Conservation (phyloP, 176 grass and related monocot genomes). For the Panicum miliaceum region DNA sequence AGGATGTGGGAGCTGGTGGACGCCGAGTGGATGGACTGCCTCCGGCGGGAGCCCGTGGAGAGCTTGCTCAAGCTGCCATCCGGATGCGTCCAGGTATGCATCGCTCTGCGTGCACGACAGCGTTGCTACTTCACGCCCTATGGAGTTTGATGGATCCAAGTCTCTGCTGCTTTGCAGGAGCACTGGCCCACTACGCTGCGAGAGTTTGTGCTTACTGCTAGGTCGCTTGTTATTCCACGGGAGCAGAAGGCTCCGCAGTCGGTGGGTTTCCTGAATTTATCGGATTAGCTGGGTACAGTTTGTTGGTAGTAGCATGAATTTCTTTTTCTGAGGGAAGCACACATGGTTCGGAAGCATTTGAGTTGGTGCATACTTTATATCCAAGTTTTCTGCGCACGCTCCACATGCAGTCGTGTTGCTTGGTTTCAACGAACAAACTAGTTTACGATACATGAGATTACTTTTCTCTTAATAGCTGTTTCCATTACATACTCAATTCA, state of each 20-base stretch:
- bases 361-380: slow-evolving; percentile 1
- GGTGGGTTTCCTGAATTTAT: slow-evolving; percentile 49
- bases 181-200: slow-evolving; percentile 70
- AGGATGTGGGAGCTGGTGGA: slow-evolving; percentile 82
- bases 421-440: background rate
- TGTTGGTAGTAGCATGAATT: background rate
- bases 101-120: background rate
- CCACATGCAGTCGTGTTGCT: background rate
- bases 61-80: slow-evolving; percentile 72
- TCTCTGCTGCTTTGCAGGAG: slow-evolving; percentile 49
- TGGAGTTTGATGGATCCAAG: background rate
- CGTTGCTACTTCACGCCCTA: background rate
- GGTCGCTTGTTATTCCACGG: slow-evolving; percentile 64
- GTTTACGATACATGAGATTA: background rate
- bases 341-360: background rate
- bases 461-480: background rate
- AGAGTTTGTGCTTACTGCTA: slow-evolving; percentile 63
- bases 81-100: slow-evolving; percentile 63
- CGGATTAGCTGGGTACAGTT: background rate
- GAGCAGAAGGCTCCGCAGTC: slow-evolving; percentile 55
- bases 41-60: slow-evolving; percentile 62
- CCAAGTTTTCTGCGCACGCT: background rate
- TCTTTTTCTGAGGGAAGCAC: background rate
- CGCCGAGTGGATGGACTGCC: slow-evolving; percentile 86
- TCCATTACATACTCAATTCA: background rate